Evolutionary conservation across 1,284 basidiomycete species (phyloP).

Genomic region (Malassezia equina): DNA sequence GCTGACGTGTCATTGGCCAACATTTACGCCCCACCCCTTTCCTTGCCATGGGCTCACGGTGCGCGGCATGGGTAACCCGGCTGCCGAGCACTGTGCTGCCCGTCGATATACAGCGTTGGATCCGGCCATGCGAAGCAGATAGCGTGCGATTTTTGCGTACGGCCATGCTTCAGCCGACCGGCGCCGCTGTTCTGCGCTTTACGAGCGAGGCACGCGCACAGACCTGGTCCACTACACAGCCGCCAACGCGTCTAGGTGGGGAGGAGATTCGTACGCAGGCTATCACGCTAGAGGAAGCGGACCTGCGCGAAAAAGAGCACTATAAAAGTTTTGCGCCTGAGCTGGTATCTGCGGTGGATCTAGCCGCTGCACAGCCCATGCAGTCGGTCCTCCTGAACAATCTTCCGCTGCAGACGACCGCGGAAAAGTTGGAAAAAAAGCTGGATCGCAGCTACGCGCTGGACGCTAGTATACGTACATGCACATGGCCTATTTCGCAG

Average conservation of each 20-base stretch:
- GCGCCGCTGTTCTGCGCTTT: neutral
- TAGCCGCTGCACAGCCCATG: conserved; percentile 2
- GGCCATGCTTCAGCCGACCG: neutral
- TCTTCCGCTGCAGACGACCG: conserved; percentile 25
- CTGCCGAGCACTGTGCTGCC: conserved; percentile 2
- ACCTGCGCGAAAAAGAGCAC: neutral
- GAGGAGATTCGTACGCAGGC: neutral
- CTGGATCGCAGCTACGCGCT: conserved; percentile 24
- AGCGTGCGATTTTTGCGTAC: conserved; percentile 13
- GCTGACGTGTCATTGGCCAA: conserved; percentile 1
- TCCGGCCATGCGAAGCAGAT: neutral
- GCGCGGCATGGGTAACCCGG: neutral
- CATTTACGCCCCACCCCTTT: neutral
- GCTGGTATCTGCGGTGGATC: conserved; percentile 1
- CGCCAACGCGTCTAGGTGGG: neutral
- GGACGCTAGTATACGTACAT: neutral
- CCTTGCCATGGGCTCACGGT: neutral
- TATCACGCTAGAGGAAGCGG: neutral
- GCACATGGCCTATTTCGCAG: neutral
- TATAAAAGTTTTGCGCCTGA: neutral
- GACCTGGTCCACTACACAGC: neutral
- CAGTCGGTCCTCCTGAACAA: conserved; percentile 21
- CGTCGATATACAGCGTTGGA: neutral
- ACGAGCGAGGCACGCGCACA: neutral
- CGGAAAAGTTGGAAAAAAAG: conserved; percentile 26